These are phyloP conservation scores for Pythium dissimile DNA, from an alignment of 352 stramenopile species.

Conservation along the genomic window DNA sequence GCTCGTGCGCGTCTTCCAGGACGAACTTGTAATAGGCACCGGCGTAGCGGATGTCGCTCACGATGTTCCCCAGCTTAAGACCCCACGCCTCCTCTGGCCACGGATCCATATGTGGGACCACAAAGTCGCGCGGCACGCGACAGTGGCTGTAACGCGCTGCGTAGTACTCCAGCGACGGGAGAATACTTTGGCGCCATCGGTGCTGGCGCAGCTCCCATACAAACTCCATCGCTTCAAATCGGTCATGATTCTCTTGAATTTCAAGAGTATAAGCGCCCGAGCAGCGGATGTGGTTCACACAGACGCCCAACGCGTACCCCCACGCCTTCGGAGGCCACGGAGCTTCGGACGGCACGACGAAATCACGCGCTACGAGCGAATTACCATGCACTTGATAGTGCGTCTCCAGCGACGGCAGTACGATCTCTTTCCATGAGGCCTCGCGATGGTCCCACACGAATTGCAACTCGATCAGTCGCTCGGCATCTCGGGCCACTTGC, in stretches of 20 bases:
- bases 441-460: slow-evolving; percentile 27
- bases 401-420: slow-evolving; percentile 16
- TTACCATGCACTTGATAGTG: slow-evolving; percentile 17
- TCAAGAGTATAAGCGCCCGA: slow-evolving; percentile 12
- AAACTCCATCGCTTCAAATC: slow-evolving; percentile 23
- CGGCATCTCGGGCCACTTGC: slow-evolving; percentile 15
- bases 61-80: slow-evolving; percentile 12
- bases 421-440: slow-evolving; percentile 14
- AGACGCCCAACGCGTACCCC: slow-evolving; percentile 10
- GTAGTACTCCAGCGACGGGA: slow-evolving; percentile 21
- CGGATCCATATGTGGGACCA: slow-evolving; percentile 13
- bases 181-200: slow-evolving; percentile 24
- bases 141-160: slow-evolving; percentile 11
- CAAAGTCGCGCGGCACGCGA: slow-evolving; percentile 17
- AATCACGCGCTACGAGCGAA: slow-evolving; percentile 10
- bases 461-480: slow-evolving; percentile 12
- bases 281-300: slow-evolving; percentile 26
- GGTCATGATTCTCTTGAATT: not conserved
- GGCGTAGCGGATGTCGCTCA: slow-evolving; percentile 16
- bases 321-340: slow-evolving; percentile 19
- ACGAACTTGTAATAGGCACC: slow-evolving; percentile 17
- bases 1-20: not conserved
- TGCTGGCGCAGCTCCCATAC: slow-evolving; percentile 18
- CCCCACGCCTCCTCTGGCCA: slow-evolving; percentile 20
- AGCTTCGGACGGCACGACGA: slow-evolving; percentile 20